A percentile compares a stretch with the other conserved stretches of the same genome.
Conservation (phyloP, 768 basidiomycete genomes). For the Podaxis sp. region DNA sequence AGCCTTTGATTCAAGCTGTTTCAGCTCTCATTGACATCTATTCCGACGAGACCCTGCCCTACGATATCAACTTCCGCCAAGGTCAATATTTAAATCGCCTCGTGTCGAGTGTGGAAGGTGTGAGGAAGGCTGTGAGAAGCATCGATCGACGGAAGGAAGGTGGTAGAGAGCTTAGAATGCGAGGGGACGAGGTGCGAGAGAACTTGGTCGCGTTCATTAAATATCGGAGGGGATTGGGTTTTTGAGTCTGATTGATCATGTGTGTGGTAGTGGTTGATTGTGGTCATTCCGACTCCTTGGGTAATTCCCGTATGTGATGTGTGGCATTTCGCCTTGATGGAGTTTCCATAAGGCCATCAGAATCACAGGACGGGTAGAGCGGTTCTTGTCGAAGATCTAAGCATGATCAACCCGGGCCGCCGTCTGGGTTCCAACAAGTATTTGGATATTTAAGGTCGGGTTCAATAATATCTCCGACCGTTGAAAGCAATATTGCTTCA, state of each 20-base stretch:
- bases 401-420: background rate
- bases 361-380: too few species aligned
- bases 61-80: slow-evolving; percentile 79
- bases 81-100: slow-evolving; percentile 57
- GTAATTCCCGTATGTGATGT: too few species aligned
- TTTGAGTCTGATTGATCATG: slow-evolving; percentile 25
- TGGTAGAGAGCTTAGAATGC: slow-evolving; percentile 60
- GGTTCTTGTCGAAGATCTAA: too few species aligned
- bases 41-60: slow-evolving; percentile 80
- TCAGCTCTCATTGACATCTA: slow-evolving; percentile 92
- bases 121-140: slow-evolving; percentile 60
- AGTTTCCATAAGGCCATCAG: too few species aligned
- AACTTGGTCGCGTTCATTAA: slow-evolving; percentile 76
- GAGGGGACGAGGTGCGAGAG: slow-evolving; percentile 76
- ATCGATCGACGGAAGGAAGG: slow-evolving; percentile 70
- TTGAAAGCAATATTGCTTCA: background rate
- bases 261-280: background rate
- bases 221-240: slow-evolving; percentile 61
- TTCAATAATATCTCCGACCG: background rate
- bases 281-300: too few species aligned
- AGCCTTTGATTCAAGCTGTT: slow-evolving; percentile 73
- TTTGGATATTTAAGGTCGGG: background rate
- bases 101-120: slow-evolving; percentile 55
- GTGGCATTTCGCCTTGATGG: too few species aligned
- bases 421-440: background rate